Base-by-base conservation (phyloP, 768 basidiomycete species). In the Crucibulum laeve region DNA sequence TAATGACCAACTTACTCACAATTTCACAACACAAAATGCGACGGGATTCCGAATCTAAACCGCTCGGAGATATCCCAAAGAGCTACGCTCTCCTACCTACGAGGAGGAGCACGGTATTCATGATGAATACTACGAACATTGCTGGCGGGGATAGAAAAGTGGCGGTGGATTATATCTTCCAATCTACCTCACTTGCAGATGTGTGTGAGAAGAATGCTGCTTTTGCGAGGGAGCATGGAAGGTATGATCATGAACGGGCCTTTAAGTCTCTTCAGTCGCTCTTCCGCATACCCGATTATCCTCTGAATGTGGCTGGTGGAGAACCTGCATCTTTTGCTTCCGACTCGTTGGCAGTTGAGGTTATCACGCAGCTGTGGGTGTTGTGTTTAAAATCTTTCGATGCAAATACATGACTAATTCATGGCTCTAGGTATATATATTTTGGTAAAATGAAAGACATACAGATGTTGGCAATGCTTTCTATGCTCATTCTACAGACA, bases 401-500 rank as follows among this genome's bases (percentile, higher is more conserved):
- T n/a, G n/a, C n/a, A n/a, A n/a, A n/a, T n/a, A n/a, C n/a, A n/a
- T n/a, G n/a, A n/a, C n/a, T n/a, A n/a, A n/a, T n/a, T 15, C 19
- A 7, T n/a, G 14, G 14, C 19, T 47, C 13, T 38, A 77, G 74
- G 23, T 73, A 75, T 50, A 39, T 51, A 4, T 64, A 74, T 44
- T 59, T 72, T 25, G 60, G 62, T 4, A 65, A 61, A 39, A 68
- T 65, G 25, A 87, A 78, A 53, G 87, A 92, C 53, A 59, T 91
- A 1, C 88, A 91, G 53, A 82, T 89, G 81, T 68, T 92, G 13
- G 87, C 86, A 0, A 89, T 92, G 78, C 47, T 89, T 3, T 71
- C 87, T 0, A 67, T 79, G 38, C 60, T 89, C n/a, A 62, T 91
- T 2, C 67, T 91, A 2, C 82, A 83, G 54, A 73, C 60, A 5